Conservation (phyloP, 441 rosid species). For the Melastoma candidum region DNA sequence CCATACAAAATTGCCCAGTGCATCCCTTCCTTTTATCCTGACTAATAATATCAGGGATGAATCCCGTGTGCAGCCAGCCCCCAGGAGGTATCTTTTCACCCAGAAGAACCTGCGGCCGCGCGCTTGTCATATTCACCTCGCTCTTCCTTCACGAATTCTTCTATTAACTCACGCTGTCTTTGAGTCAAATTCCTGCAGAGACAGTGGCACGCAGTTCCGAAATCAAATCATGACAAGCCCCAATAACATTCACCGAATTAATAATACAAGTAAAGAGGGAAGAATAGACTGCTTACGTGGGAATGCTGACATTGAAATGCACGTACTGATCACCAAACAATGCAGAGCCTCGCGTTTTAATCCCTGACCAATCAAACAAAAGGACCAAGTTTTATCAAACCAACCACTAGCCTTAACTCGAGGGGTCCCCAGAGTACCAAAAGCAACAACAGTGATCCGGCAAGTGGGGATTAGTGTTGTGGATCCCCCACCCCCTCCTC, state of each 20-base stretch:
- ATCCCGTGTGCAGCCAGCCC: too few relatives aligned
- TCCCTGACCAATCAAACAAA: slow-evolving; percentile 32
- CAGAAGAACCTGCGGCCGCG: slow-evolving; percentile 74
- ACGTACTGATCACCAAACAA: slow-evolving; percentile 80
- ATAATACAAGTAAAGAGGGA: too few relatives aligned
- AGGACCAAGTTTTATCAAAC: too few relatives aligned
- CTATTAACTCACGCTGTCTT: slow-evolving; percentile 84
- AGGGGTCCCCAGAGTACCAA: too few relatives aligned
- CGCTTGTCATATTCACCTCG: slow-evolving; percentile 61
- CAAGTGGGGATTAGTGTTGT: too few relatives aligned
- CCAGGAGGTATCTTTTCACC: slow-evolving; percentile 5
- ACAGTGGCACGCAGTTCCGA: too few relatives aligned
- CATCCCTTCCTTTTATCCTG: too few relatives aligned
- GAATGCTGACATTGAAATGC: slow-evolving; percentile 82
- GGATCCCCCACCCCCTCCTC: too few relatives aligned
- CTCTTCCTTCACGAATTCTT: slow-evolving; percentile 90
- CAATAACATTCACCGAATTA: too few relatives aligned
- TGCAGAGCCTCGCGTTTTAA: slow-evolving; percentile 55
- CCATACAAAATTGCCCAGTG: too few relatives aligned
- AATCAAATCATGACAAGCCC: too few relatives aligned
- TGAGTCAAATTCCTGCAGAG: slow-evolving; percentile 60
- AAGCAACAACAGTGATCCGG: neutral
- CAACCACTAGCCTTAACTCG: neutral
- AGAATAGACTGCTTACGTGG: slow-evolving; percentile 32
- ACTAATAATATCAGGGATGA: too few relatives aligned